Evolutionary conservation across 305 asterid genomes (phyloP), one percentile per base, ranked within the genome.

Genomic region (Fraxinus latifolia): DNA sequence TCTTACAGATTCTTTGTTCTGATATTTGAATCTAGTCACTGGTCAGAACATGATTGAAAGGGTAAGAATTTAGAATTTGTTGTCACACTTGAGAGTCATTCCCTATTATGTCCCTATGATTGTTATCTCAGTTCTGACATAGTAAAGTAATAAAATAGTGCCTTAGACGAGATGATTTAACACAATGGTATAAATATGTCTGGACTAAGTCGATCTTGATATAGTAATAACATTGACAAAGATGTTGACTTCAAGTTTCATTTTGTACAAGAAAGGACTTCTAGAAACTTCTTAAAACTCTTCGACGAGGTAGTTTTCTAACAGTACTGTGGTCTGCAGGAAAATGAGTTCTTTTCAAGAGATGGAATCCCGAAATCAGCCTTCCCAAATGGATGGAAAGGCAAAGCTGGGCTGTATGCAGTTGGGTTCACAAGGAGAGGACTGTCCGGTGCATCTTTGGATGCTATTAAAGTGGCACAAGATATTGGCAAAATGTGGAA

Each of bases 1-100:
- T 77, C 75, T 85, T 81, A 71, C 84, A 90, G 94, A 90, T 90
- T 90, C 92, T 85, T 47, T 88, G 82, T 78, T 90, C 85, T 86
- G 88, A 81, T 55, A 55, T 17, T 19, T 47, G 58, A 19, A 82
- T 84, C 87, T 83, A 78, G 83, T 87, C 87, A 83, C 79, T 76
- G 68, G 68, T 47, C 58, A 47, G 58, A 14, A 47, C 17, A 47
- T 47, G 58, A 47, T 47, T 47, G 58, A 47, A 47, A 15, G 7
- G 19, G 19, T 44, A 44, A 47, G 58, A 47, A 47, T 47, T 47
- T 14, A 3, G 23, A 53, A 53, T 53, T 53, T 53, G 23, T 53
- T 47, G 58, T 47, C 58, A 47, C 19, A 14, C 58, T 47, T 47
- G 58, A 47, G 19, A 14, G 19, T 1, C 58, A 47, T 47, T 14